These are phyloP conservation scores for Hyphopichia homilentoma DNA, from an alignment of 805 yeast species.

Conservation along the genomic window DNA sequence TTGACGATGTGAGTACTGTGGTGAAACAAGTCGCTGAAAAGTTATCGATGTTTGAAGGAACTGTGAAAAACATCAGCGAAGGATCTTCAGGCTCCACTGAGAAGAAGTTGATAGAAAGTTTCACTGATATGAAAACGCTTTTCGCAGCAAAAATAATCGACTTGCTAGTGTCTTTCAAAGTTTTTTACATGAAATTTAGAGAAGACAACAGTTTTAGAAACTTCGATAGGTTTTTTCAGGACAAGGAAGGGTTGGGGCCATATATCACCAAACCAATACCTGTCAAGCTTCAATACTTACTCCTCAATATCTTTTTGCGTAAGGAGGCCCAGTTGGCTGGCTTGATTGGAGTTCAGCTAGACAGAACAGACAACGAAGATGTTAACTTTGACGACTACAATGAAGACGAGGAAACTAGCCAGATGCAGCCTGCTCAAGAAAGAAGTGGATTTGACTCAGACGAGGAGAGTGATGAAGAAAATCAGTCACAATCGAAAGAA, in stretches of 20 bases:
- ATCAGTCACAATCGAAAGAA: slow-evolving; percentile 2
- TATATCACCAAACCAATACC: slow-evolving; percentile 23
- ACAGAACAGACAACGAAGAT: slow-evolving; percentile 51
- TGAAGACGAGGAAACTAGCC: slow-evolving; percentile 3
- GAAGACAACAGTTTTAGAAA: slow-evolving; percentile 23
- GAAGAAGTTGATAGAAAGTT: slow-evolving; percentile 12
- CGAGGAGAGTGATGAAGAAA: slow-evolving; percentile 3
- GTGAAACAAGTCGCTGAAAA: slow-evolving; percentile 9
- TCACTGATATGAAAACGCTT: slow-evolving; percentile 20
- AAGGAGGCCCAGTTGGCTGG: slow-evolving; percentile 47
- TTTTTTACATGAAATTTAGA: slow-evolving; percentile 28
- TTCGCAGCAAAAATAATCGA: slow-evolving; percentile 28
- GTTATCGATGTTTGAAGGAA: not conserved
- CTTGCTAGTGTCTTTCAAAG: slow-evolving; percentile 26
- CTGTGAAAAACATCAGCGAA: slow-evolving; percentile 1
- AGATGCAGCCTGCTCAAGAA: slow-evolving; percentile 4
- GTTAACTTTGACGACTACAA: slow-evolving; percentile 35
- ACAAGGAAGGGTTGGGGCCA: slow-evolving; percentile 12
- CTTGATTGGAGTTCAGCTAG: slow-evolving; percentile 35
- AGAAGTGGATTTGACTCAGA: slow-evolving; percentile 11
- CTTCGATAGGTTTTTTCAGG: slow-evolving; percentile 32
- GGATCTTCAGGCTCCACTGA: slow-evolving; percentile 2
- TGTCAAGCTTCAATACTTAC: slow-evolving; percentile 19
- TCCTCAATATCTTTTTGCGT: slow-evolving; percentile 43
- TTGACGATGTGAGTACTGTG: slow-evolving; percentile 16